phyloP scores from a whole-genome alignment of 2,329 filamentous ascomycete species.

The Ophiostoma fasciatum region DNA sequence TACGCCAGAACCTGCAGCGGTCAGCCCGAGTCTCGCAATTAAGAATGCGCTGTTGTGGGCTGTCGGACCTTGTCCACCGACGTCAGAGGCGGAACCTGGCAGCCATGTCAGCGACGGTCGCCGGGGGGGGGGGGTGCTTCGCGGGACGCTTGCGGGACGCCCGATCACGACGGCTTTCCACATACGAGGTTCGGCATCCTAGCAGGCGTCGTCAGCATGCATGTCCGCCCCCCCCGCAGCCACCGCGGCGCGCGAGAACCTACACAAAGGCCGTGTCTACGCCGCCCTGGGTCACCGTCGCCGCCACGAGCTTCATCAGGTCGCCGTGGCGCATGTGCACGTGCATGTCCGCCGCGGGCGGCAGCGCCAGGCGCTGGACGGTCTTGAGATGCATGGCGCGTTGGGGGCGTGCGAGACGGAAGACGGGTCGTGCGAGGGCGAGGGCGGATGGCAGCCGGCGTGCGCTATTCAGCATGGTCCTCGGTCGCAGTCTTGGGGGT shows the following conservation, averaged over 20 bases:
- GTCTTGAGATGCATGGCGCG: constrained; percentile 17
- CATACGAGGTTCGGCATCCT: constrained; percentile 27
- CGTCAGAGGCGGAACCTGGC: constrained; percentile 12
- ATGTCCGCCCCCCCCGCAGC: constrained; percentile 19
- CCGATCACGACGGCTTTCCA: too few species aligned
- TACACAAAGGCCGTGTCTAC: constrained; percentile 15
- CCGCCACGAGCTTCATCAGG: constrained; percentile 43
- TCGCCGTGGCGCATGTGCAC: constrained; percentile 57
- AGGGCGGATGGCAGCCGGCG: background rate
- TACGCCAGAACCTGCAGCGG: constrained; percentile 47
- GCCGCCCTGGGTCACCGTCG: constrained; percentile 21
- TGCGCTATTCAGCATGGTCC: background rate
- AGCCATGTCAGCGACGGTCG: background rate
- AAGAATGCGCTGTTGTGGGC: constrained; percentile 33
- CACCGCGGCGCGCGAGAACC: too few species aligned
- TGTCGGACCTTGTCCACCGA: constrained; percentile 7
- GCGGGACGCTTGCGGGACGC: too few species aligned
- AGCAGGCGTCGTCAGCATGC: constrained; percentile 47
- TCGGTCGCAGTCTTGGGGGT: too few species aligned
- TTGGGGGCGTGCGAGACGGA: background rate
- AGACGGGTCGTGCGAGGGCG: background rate
- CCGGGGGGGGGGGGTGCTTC: too few species aligned
- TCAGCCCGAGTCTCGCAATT: constrained; percentile 46
- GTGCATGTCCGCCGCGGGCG: constrained; percentile 52
- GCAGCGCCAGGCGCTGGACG: constrained; percentile 31